Base-by-base conservation (phyloP, 306 rosid species). In the Gastrolobium bilobum region DNA sequence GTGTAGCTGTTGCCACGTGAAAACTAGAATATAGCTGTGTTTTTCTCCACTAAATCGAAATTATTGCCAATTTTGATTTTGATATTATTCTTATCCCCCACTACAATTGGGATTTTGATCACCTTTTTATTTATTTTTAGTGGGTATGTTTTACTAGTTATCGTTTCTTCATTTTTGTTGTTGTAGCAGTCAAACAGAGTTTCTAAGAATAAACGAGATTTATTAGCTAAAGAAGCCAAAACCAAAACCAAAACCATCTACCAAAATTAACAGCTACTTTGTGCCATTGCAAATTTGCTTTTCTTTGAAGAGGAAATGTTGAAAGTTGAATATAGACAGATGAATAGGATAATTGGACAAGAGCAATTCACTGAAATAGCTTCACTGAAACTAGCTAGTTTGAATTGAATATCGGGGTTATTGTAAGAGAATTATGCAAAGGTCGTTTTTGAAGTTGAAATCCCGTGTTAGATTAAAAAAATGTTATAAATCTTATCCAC, bases 1-100 rank as follows among this genome's bases (percentile, higher is more conserved):
- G 72, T 35, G 42, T 61, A 75, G 33, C 54, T 44, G 59, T 78
- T 52, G 89, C 86, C 89, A 88, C 82, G 86, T 85, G 80, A 35
- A 0, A 11, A 7, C 50, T 11, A 9, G 26, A 29, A 78, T 37
- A 68, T 50, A 77, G 53, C 7, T 37, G 20, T 47, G 3, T 30
- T 74, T 64, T 52, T 78, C 31, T 69, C 15, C 48, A 30, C 65
- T 67, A 67, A 0, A 30, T 42, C n/a, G 53, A 39, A 10, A 39
- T 26, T 39, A 54, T 14, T 31, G 4, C 69, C 13, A 31, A 38
- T 38, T 61, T 13, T 61, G 13, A 2, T 53, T n/a, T n/a, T 8
- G 29, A 2, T 7, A 9, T 34, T 33, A 13, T 7, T 69, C n/a
- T 35, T 42, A 4, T 52, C 7, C 48, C 48, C 10, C 48, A 34